phyloP scores from a whole-genome alignment of 2,329 filamentous ascomycete species.

The Sporothrix variecibatus region DNA sequence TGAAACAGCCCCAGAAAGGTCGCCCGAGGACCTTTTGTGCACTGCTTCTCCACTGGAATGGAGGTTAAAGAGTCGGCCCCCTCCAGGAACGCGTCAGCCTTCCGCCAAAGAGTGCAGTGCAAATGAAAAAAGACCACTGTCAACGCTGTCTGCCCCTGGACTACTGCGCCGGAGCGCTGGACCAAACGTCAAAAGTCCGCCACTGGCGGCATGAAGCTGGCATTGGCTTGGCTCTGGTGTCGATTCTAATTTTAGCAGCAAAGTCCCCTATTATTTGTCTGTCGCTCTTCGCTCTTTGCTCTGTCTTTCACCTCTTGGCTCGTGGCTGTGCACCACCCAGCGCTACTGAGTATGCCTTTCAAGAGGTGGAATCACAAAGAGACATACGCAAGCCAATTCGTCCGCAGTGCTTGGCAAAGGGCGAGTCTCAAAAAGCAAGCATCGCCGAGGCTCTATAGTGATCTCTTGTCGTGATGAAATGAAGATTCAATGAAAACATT shows the following conservation, averaged over 20 bases:
- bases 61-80: not conserved
- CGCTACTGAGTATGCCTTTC: no score
- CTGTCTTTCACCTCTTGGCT: not conserved
- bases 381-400: not conserved
- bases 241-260: conserved; percentile 8
- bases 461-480: not conserved
- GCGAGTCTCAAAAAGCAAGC: not conserved
- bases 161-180: not conserved
- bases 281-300: not conserved
- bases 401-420: not conserved
- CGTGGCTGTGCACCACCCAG: not conserved
- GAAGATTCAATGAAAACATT: not conserved
- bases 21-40: not conserved
- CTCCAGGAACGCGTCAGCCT: conserved; percentile 14
- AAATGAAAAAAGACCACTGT: not conserved
- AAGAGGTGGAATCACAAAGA: not conserved
- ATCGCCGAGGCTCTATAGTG: not conserved
- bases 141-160: not conserved
- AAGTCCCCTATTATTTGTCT: not conserved
- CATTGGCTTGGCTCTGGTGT: not conserved
- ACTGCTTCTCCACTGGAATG: conserved; percentile 12
- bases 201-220: not conserved
- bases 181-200: not conserved
- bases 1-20: not conserved
- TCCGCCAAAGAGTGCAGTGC: not conserved